Evolutionary conservation across 2,329 filamentous ascomycete species (phyloP), one percentile per base, ranked within the genome.

Genomic region (Pochonia chlamydosporia): DNA sequence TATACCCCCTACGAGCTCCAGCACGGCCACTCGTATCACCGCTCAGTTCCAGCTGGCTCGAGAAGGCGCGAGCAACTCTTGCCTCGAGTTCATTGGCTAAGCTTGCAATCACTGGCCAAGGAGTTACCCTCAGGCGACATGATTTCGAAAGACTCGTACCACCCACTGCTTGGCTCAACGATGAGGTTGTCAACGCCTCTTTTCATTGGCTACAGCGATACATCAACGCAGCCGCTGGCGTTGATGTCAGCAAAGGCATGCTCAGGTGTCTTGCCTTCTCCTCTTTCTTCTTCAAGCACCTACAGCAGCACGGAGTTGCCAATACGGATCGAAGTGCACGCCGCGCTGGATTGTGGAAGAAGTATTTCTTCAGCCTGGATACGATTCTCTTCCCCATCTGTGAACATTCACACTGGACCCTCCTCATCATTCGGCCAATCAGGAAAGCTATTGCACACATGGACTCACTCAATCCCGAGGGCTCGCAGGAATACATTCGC

Each of bases 351-450:
- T 71, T 85, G 39, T 71, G 72, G 3, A 77, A 77, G n/a, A 65
- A 70, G 9, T 83, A 85, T 46, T 74, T 89, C 24, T 64, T 88
- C 6, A 61, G 78, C n/a, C 72, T 85, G 18, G 78, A 89, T 42
- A 79, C 81, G 0, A 70, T 91, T 20, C 73, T 90, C 35, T 73
- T 90, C 31, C 87, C 87, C 0, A 81, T 90, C 49, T 85, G 82
- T 62, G 69, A 75, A 21, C 64, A 65, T 26, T 68, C 62, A 4
- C 87, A 92, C 61, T 92, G 87, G 87, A 87, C 84, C 1, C 66
- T 91, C 11, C 66, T 87, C 3, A 76, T 85, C 11, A 74, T 92
- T 45, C 78, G 80, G 2, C 85, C 85, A 0, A 64, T 70, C 13
- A 74, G 74, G 41, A 72, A 74, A 36, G 78, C 72, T 0, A 74